phyloP scores from a whole-genome alignment of 208 protist species.

The Crithidia acanthocephali region DNA sequence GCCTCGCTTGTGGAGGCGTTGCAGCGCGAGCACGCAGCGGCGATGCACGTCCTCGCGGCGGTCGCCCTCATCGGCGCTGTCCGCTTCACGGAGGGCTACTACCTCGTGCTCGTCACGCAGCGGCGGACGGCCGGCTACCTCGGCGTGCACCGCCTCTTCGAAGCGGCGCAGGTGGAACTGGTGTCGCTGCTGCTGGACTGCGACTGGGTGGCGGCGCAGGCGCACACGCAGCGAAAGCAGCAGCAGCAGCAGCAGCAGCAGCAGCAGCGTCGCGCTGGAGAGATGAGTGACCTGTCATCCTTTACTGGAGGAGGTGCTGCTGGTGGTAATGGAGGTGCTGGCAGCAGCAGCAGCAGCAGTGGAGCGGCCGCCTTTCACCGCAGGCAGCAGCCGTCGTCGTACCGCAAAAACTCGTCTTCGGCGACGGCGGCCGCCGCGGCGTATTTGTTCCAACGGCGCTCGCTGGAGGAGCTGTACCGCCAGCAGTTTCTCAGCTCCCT shows the following conservation, averaged over 20 bases:
- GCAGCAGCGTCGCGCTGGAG: conserved; percentile 5
- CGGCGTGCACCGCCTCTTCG: conserved; percentile 91
- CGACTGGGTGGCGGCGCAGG: conserved; percentile 21
- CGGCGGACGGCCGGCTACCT: conserved; percentile 83
- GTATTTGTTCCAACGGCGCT: conserved; percentile 29
- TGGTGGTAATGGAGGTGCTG: background rate
- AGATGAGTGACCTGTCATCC: background rate
- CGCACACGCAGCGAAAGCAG: conserved; percentile 2
- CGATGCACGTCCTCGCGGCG: conserved; percentile 27
- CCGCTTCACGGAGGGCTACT: conserved; percentile 94
- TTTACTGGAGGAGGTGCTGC: background rate
- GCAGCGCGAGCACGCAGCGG: conserved; percentile 24
- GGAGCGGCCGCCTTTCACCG: background rate
- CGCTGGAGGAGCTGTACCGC: conserved; percentile 70
- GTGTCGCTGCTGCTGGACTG: conserved; percentile 44
- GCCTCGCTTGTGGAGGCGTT: conserved; percentile 38
- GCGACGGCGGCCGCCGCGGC: conserved; percentile 13
- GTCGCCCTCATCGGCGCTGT: conserved; percentile 85
- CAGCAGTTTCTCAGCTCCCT: conserved; percentile 67
- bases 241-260: background rate
- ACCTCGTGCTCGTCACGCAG: conserved; percentile 90
- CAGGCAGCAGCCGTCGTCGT: background rate
- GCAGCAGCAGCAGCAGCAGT: background rate
- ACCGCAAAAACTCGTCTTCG: conserved; percentile 1
- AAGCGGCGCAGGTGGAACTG: conserved; percentile 77